Conservation (phyloP, 169 alveolate species). For the Eimeria necatrix region DNA sequence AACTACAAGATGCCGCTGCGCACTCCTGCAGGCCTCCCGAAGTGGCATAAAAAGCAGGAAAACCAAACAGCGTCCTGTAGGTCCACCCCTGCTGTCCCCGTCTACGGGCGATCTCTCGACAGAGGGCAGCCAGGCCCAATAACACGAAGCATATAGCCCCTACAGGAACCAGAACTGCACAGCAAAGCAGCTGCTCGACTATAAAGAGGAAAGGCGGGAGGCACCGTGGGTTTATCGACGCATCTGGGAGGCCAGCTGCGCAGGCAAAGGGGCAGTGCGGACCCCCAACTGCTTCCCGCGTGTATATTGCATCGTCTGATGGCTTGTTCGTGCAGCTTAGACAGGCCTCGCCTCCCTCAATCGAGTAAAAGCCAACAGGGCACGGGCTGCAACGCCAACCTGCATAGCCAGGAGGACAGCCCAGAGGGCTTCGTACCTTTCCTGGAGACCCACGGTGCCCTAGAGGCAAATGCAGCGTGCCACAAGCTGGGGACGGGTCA, state of each 20-base stretch:
- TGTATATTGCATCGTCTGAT: conserved; percentile 2
- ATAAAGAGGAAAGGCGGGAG: conserved; percentile 71
- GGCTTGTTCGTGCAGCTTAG: conserved; percentile 68
- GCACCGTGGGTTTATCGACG: conserved; percentile 76
- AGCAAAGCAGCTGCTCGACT: conserved; percentile 23
- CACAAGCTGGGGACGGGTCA: conserved; percentile 63
- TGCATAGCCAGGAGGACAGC: conserved; percentile 76
- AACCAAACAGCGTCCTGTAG: conserved; percentile 56
- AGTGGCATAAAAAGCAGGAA: not conserved
- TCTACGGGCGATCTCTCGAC: conserved; percentile 6
- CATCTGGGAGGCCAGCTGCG: conserved; percentile 75
- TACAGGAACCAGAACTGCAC: conserved; percentile 37
- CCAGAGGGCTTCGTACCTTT: conserved; percentile 55
- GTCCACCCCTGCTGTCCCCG: conserved; percentile 59
- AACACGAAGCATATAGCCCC: not conserved
- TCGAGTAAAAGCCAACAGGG: conserved; percentile 46
- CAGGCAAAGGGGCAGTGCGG: conserved; percentile 80
- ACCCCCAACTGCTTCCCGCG: conserved; percentile 13
- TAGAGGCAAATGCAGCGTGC: conserved; percentile 60
- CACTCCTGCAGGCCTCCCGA: not conserved
- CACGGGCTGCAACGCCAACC: conserved; percentile 75
- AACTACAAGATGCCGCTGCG: conserved; percentile 7
- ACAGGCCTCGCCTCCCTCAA: conserved; percentile 53
- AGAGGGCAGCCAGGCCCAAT: conserved; percentile 33
- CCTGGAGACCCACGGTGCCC: conserved; percentile 67